Evolutionary conservation across 768 basidiomycete species (phyloP).

Genomic region (Suillus luteus): DNA sequence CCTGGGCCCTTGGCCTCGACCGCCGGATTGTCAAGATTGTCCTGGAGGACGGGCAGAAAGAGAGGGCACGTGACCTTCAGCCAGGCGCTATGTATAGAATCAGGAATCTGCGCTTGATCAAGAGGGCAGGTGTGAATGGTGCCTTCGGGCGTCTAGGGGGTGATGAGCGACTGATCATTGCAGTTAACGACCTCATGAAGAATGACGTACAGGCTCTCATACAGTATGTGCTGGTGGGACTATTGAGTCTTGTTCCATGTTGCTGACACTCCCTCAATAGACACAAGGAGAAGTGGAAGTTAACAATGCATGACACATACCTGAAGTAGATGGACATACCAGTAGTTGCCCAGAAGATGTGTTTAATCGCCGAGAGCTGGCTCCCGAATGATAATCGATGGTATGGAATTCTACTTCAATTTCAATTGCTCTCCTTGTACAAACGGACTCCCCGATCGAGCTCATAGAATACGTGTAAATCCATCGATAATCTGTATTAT

Average conservation of each 20-base stretch:
- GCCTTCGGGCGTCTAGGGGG: conserved; percentile 31
- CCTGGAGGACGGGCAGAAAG: conserved; percentile 48
- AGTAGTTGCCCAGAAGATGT: too few relatives aligned
- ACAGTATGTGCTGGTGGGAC: neutral
- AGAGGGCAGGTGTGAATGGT: conserved; percentile 22
- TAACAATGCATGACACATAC: conserved; percentile 17
- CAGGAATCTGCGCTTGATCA: conserved; percentile 51
- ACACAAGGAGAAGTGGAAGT: conserved; percentile 35
- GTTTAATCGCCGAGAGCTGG: conserved; percentile 6
- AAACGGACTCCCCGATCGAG: neutral
- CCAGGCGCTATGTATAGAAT: conserved; percentile 49
- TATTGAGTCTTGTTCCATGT: neutral
- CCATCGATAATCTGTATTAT: neutral
- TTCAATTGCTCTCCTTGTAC: conserved; percentile 3
- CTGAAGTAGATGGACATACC: too few relatives aligned
- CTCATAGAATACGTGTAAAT: neutral
- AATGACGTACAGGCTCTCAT: conserved; percentile 19
- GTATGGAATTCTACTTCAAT: conserved; percentile 23
- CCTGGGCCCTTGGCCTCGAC: conserved; percentile 45
- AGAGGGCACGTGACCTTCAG: conserved; percentile 38
- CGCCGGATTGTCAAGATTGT: conserved; percentile 53
- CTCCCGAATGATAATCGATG: conserved; percentile 18
- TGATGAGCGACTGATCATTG: conserved; percentile 24
- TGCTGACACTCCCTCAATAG: conserved; percentile 19
- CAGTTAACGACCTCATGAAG: conserved; percentile 19